Base-by-base conservation (phyloP, 768 basidiomycete species). In the Leccinum truebloodii region DNA sequence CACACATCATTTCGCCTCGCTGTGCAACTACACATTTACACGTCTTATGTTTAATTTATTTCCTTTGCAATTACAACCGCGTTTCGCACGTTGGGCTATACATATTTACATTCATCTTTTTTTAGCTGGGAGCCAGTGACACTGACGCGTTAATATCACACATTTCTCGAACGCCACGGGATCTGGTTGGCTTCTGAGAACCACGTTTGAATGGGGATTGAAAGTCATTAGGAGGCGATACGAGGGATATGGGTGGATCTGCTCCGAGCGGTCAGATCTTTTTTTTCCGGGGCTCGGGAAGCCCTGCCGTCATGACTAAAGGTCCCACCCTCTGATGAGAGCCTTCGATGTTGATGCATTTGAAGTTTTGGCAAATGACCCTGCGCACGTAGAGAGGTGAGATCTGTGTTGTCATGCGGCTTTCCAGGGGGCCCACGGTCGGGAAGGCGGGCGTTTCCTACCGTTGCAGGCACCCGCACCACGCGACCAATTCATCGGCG, bases 371-470 rank as follows among this genome's bases (percentile, higher is more conserved):
- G 24, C 32, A 14, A 30, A 26, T 28, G 41, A 6, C 37, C 51
- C 37, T 57, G 67, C 61, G 67, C 61, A n/a, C 4, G 61, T 63
- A 66, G 67, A 60, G 65, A 56, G 64, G 67, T 57, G 64, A 66
- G 65, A 55, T 51, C 50, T 30, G 22, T 28, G 18, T 30, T 18
- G 32, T 63, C 48, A 62, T 35, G 60, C 35, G 60, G 60, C n/a
- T 26, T 50, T 39, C 41, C 44, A 46, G n/a, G 34, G 52, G 52
- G 26, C 28, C 5, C 51, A 4, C 30, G 3, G 48, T 20, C n/a
- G 41, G 32, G n/a, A 28, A 48, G 13, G 14, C 20, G 9, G 9
- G 37, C 26, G 16, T 30, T 54, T 30, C 48, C 54, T 46, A 46
- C 57, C 61, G 20, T 52, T 20, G 41, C 51, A 67, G 62, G 65